phyloP scores from a whole-genome alignment of 805 yeast species.

The Cyberlindnera japonica region DNA sequence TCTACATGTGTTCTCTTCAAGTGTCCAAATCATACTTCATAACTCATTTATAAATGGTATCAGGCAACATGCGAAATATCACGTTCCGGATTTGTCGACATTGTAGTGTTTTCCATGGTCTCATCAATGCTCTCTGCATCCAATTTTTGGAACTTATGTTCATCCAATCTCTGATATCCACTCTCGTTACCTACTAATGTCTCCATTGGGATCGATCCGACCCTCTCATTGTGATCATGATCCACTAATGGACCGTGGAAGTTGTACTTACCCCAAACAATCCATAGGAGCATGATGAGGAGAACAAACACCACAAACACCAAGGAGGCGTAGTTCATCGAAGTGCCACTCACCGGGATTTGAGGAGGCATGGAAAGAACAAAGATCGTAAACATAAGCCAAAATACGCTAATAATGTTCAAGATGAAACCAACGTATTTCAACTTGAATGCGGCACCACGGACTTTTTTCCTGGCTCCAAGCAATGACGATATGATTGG shows the following conservation, averaged over 20 bases:
- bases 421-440: constrained; percentile 60
- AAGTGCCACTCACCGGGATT: constrained; percentile 41
- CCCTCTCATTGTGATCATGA: constrained; percentile 24
- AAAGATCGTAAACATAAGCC: constrained; percentile 56
- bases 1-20: no score
- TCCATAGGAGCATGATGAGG: constrained; percentile 46
- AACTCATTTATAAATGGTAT: no score
- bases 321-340: constrained; percentile 54
- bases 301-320: constrained; percentile 52
- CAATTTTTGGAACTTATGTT: constrained; percentile 21
- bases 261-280: constrained; percentile 55
- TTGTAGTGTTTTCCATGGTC: neutral
- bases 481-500: constrained; percentile 65
- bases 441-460: constrained; percentile 66
- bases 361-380: constrained; percentile 72
- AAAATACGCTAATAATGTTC: constrained; percentile 53
- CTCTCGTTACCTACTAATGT: constrained; percentile 7
- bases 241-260: constrained; percentile 60
- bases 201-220: constrained; percentile 19
- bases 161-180: constrained; percentile 22
- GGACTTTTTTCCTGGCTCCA: constrained; percentile 55
- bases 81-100: no score
- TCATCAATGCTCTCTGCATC: constrained; percentile 18
- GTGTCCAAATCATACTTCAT: no score
- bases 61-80: no score